Evolutionary conservation across 208 protist genomes (phyloP).

Genomic region (Wallacemonas sp.): DNA sequence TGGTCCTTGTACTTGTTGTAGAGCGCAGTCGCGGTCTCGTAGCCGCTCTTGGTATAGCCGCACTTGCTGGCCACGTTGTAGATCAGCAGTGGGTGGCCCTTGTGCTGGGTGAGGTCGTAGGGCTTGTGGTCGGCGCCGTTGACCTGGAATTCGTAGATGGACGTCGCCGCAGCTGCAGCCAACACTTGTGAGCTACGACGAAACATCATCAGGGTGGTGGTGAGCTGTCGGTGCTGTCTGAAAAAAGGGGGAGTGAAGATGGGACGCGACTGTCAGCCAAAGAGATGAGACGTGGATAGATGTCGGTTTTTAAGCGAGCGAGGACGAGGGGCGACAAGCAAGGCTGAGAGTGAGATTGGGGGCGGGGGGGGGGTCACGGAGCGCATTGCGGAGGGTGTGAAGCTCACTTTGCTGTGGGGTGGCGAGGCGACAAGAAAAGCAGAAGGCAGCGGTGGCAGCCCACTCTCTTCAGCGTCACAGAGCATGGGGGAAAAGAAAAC

Average conservation of each 20-base stretch:
- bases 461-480: no score
- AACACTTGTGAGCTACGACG: background rate
- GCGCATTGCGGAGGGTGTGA: no score
- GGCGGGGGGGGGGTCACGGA: no score
- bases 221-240: background rate
- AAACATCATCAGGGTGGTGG: background rate
- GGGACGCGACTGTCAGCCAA: no score
- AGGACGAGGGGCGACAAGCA: no score
- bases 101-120: constrained; percentile 79
- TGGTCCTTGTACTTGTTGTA: constrained; percentile 69
- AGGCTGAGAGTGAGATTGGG: no score
- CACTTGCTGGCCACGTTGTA: constrained; percentile 90
- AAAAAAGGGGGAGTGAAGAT: constrained; percentile 3
- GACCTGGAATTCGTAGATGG: constrained; percentile 72
- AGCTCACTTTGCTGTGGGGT: no score
- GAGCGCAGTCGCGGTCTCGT: constrained; percentile 59
- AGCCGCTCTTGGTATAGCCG: constrained; percentile 73
- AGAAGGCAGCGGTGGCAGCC: no score
- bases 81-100: constrained; percentile 81
- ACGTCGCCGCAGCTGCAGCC: constrained; percentile 1
- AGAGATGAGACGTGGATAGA: no score
- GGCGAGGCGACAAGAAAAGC: no score
- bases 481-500: no score
- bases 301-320: no score
- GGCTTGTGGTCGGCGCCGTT: constrained; percentile 53